phyloP scores from a whole-genome alignment of 1,284 basidiomycete species.

The Moesziomyces sp. region DNA sequence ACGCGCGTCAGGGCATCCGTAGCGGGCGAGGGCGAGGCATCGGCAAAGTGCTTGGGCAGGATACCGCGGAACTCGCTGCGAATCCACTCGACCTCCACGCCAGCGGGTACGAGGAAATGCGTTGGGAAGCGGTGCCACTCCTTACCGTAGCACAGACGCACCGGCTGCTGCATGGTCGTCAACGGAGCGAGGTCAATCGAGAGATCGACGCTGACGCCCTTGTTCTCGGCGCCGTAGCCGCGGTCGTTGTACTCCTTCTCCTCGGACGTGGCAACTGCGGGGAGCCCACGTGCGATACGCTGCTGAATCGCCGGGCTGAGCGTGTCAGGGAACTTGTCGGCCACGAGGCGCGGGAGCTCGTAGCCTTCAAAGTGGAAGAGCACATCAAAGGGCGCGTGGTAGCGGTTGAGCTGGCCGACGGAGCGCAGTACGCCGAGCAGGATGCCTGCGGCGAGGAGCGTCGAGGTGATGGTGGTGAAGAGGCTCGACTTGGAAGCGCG shows the following conservation, averaged over 20 bases:
- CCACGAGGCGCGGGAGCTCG: conserved; percentile 79
- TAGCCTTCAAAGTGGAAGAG: conserved; percentile 78
- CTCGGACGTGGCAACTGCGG: conserved; percentile 29
- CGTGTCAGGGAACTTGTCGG: conserved; percentile 24
- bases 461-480: conserved; percentile 81
- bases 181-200: conserved; percentile 24
- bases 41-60: conserved; percentile 81
- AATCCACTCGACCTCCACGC: conserved; percentile 83
- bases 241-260: conserved; percentile 47
- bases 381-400: conserved; percentile 86
- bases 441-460: conserved; percentile 75
- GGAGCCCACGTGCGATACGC: conserved; percentile 34
- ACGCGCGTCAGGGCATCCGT: background rate
- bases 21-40: conserved; percentile 9
- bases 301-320: conserved; percentile 24
- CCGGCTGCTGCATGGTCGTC: conserved; percentile 27
- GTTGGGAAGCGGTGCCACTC: conserved; percentile 97
- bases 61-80: conserved; percentile 89
- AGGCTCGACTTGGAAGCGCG: conserved; percentile 68
- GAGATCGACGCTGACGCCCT: conserved; percentile 28
- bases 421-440: conserved; percentile 82
- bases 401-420: conserved; percentile 84
- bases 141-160: conserved; percentile 81
- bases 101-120: conserved; percentile 86
- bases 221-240: conserved; percentile 28